These are phyloP conservation scores for Celoporthe dispersa DNA, from an alignment of 2,329 filamentous ascomycete genomes.

Conservation along the genomic window DNA sequence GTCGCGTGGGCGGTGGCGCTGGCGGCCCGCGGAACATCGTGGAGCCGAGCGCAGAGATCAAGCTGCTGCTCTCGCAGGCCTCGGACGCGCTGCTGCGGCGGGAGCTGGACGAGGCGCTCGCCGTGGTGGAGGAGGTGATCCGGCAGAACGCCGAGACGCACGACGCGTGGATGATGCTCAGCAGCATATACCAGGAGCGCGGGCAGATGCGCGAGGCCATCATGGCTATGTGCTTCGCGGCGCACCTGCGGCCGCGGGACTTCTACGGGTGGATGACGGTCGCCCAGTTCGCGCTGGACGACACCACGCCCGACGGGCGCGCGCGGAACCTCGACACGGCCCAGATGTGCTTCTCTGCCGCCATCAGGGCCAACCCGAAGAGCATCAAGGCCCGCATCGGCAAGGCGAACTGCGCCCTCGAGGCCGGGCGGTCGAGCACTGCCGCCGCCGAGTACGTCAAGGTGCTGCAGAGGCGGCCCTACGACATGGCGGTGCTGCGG, in stretches of 20 bases:
- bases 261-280: constrained; percentile 62
- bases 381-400: constrained; percentile 63
- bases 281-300: constrained; percentile 60
- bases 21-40: constrained; percentile 61
- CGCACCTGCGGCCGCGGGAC: constrained; percentile 65
- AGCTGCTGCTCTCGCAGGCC: constrained; percentile 67
- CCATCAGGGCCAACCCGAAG: constrained; percentile 60
- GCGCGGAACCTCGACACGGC: constrained; percentile 58
- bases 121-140: constrained; percentile 65
- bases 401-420: constrained; percentile 62
- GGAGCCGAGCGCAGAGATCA: constrained; percentile 74
- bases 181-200: constrained; percentile 64
- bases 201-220: constrained; percentile 61
- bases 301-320: constrained; percentile 48
- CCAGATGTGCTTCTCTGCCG: constrained; percentile 62
- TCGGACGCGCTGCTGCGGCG: constrained; percentile 68
- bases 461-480: constrained; percentile 55
- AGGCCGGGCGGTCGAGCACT: constrained; percentile 56
- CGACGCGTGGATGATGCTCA: constrained; percentile 66
- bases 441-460: constrained; percentile 62
- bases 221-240: constrained; percentile 64
- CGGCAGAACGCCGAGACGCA: constrained; percentile 70
- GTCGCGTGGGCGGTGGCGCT: constrained; percentile 2
- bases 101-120: constrained; percentile 61
- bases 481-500: constrained; percentile 59